Evolutionary conservation across 257 asterid species (phyloP).

Genomic region (Handroanthus guayacan): DNA sequence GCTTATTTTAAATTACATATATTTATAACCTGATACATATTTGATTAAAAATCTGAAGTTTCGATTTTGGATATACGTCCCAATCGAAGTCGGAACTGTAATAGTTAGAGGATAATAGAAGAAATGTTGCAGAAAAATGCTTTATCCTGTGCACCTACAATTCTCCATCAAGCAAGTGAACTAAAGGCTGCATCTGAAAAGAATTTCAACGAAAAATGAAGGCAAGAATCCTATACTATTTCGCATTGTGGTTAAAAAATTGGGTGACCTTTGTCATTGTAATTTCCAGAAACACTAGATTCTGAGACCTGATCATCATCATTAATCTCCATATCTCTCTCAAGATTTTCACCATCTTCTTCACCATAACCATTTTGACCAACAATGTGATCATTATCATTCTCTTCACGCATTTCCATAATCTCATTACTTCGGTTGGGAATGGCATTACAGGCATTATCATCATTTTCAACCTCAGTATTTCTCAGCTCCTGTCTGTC

Average conservation of each 20-base stretch:
- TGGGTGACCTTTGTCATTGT: conserved; percentile 59
- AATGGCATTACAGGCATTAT: conserved; percentile 28
- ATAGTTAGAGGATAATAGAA: no score
- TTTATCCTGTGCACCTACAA: conserved; percentile 22
- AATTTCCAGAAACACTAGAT: conserved; percentile 65
- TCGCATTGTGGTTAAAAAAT: neutral
- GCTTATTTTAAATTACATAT: no score
- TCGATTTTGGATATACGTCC: no score
- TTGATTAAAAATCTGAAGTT: no score
- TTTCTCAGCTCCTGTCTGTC: conserved; percentile 40
- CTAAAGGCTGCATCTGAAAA: conserved; percentile 42
- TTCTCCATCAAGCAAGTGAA: conserved; percentile 41
- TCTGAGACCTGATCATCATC: conserved; percentile 55
- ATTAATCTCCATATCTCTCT: conserved; percentile 35
- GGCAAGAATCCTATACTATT: neutral
- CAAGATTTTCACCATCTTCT: conserved; percentile 45
- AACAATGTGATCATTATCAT: conserved; percentile 45
- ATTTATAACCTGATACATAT: no score
- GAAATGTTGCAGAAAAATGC: no score
- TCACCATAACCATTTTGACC: conserved; percentile 44
- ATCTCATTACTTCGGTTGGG: conserved; percentile 49
- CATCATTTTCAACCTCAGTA: conserved; percentile 42
- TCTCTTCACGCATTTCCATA: conserved; percentile 68
- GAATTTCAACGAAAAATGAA: conserved; percentile 31
- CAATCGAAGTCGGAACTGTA: no score